Evolutionary conservation across 1,284 basidiomycete species (phyloP), one percentile per base, ranked within the genome.

Genomic region (Vanrija humicola): DNA sequence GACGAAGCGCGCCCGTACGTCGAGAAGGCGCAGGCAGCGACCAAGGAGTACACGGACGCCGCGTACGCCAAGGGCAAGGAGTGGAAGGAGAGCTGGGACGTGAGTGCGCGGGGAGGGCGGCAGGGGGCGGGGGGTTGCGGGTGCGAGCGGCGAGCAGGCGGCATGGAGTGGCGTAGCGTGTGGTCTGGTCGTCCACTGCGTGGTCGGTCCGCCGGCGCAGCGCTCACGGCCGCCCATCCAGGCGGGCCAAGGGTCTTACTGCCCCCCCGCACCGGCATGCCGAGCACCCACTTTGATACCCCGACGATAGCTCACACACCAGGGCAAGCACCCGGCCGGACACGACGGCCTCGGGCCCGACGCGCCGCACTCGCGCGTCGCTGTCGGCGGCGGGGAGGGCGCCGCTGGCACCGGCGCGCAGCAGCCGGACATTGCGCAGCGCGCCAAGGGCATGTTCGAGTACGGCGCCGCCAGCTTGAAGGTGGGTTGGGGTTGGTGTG

Each of bases 61-160:
- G 72, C 70, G n/a, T 53, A 62, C 14, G 62, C 62, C 56, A 75
- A 73, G 57, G 65, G 65, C 28, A 60, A 72, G 40, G 63, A 71
- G 50, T 51, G 75, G 10, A 61, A 73, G 28, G 66, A 70, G 50
- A 63, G 64, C 50, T 65, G 74, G 40, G 72, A 76, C 64, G 69
- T 68, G 53, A 48, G 67, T 61, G 7, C n/a, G n/a, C n/a, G n/a
- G n/a, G n/a, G n/a, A n/a, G n/a, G n/a, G n/a, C n/a, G n/a, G n/a
- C n/a, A n/a, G n/a, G n/a, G 5, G 2, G 34, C 34, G 12, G 21
- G 2, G 21, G 21, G 21, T 23, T 23, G 21, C 3, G 28, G 28
- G 12, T 12, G 34, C 34, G 12, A 15, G 34, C 34, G 34, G 48
- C 5, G 34, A 18, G 15, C 16, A 19, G n/a, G 28, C 34, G 21